phyloP scores from a whole-genome alignment of 805 yeast species.

The Candida saitoana region DNA sequence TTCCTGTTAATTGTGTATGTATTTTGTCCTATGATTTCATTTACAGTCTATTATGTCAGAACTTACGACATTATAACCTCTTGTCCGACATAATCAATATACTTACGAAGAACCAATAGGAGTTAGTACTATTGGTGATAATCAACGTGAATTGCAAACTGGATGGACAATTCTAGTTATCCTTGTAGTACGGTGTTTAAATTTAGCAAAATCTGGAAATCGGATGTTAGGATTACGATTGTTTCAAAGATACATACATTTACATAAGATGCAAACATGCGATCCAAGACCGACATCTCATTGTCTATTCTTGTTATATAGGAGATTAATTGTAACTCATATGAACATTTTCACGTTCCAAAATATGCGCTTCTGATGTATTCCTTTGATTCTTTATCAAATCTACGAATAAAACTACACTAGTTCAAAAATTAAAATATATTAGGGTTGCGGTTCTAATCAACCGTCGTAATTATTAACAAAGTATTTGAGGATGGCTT shows the following conservation, averaged over 20 bases:
- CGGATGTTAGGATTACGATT: not conserved
- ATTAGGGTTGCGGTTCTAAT: not conserved
- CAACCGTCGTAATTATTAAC: slow-evolving; percentile 24
- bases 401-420: not conserved
- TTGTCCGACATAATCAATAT: not conserved
- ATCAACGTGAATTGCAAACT: too few species aligned
- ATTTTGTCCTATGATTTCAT: not conserved
- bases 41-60: not conserved
- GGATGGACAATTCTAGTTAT: not conserved
- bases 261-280: not conserved
- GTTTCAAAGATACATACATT: not conserved
- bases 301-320: not conserved
- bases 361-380: slow-evolving; percentile 1
- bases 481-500: slow-evolving; percentile 27
- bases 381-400: not conserved
- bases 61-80: not conserved
- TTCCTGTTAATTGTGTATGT: not conserved
- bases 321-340: not conserved
- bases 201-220: not conserved
- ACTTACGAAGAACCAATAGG: too few species aligned
- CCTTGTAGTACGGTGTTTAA: not conserved
- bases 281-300: not conserved
- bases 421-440: not conserved
- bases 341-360: not conserved
- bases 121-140: too few species aligned